phyloP scores from a whole-genome alignment of 805 yeast genomes.

The Teunomyces atbi region DNA sequence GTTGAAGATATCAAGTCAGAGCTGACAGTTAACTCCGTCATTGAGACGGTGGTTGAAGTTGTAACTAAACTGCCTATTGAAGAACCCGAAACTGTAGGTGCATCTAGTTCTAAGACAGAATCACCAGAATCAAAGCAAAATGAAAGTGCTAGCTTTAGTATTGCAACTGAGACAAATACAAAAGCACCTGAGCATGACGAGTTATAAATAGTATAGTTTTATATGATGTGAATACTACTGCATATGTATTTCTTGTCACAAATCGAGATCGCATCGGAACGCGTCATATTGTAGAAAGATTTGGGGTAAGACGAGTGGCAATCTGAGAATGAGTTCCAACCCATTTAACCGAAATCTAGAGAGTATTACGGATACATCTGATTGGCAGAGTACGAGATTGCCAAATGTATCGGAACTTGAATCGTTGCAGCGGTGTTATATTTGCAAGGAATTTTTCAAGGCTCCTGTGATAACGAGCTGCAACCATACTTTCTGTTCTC shows the following conservation, averaged over 20 bases:
- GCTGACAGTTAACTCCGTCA: background rate
- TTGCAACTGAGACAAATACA: background rate
- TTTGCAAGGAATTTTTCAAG: conserved; percentile 77
- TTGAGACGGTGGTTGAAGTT: conserved; percentile 6
- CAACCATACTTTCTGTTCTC: conserved; percentile 86
- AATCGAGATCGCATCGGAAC: background rate
- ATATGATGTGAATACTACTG: background rate
- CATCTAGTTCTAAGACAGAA: background rate
- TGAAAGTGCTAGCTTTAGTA: background rate
- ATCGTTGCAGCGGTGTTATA: conserved; percentile 73
- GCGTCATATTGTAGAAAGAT: background rate
- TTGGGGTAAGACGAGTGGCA: conserved; percentile 3
- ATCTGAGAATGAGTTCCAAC: background rate
- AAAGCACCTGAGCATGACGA: conserved; percentile 6
- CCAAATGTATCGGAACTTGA: conserved; percentile 65
- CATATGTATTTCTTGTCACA: background rate
- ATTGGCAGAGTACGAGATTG: conserved; percentile 55
- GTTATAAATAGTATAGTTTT: background rate
- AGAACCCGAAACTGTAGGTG: background rate
- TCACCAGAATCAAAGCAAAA: background rate
- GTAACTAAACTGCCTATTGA: conserved; percentile 3
- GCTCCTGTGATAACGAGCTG: conserved; percentile 86
- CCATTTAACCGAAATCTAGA: conserved; percentile 1
- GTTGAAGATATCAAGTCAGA: background rate
- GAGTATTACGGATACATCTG: conserved; percentile 62